Percentiles rank a stretch among this genome's conserved stretches.
phyloP scores from a whole-genome alignment of 495 filamentous ascomycete genomes.

The Xylaria sp. region DNA sequence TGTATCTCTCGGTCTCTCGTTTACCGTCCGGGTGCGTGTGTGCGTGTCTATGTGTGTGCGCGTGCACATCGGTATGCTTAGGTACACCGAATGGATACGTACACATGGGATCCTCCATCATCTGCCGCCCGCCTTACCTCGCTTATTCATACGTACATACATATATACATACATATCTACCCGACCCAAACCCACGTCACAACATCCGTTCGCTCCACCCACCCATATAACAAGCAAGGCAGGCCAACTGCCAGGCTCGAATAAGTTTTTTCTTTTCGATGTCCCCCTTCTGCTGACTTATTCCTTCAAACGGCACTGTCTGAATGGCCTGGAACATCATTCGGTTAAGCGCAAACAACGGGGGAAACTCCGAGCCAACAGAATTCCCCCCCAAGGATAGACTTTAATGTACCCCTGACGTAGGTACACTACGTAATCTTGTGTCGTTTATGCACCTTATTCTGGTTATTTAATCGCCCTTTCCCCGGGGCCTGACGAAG shows the following conservation, averaged over 20 bases:
- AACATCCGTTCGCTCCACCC: constrained; percentile 17
- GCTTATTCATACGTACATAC: constrained; percentile 20
- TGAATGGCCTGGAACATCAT: not conserved
- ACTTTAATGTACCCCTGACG: not conserved
- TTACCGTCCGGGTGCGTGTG: not conserved
- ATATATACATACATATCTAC: constrained; percentile 14
- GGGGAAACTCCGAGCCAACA: constrained; percentile 1
- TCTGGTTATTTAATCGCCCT: not conserved
- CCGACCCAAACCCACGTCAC: constrained; percentile 8
- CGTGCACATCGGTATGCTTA: no score
- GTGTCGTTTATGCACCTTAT: not conserved
- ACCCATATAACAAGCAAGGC: constrained; percentile 19
- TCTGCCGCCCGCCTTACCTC: constrained; percentile 17
- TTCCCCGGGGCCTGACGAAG: not conserved
- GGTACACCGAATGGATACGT: constrained; percentile 8
- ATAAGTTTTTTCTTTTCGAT: not conserved
- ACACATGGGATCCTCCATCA: not conserved
- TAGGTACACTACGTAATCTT: not conserved
- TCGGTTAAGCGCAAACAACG: not conserved
- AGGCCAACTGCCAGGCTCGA: not conserved
- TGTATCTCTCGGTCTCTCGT: not conserved
- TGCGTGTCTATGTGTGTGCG: no score
- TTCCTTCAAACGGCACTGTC: not conserved
- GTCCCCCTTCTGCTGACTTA: not conserved
- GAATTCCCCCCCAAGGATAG: not conserved